These are phyloP conservation scores for Daldinia childiae DNA, from an alignment of 495 filamentous ascomycete genomes.

Conservation along the genomic window DNA sequence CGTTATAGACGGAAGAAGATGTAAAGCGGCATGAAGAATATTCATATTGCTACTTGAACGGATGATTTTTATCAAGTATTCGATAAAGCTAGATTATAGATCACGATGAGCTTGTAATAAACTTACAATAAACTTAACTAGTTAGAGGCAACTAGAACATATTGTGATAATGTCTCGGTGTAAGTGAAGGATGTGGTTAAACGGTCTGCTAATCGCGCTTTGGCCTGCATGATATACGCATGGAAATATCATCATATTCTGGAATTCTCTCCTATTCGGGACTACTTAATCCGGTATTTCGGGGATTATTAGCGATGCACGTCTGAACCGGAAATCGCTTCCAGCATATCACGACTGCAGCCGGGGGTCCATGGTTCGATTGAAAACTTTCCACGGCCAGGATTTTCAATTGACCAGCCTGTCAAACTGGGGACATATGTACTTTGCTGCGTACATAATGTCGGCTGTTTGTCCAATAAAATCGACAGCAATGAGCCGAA, in stretches of 20 bases:
- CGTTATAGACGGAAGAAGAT: slow-evolving; percentile 17
- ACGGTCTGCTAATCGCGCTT: background rate
- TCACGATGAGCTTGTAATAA: background rate
- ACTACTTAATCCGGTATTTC: slow-evolving; percentile 1
- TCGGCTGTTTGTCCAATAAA: background rate
- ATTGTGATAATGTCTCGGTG: background rate
- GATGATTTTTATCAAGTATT: background rate
- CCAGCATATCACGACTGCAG: slow-evolving; percentile 2
- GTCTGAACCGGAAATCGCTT: background rate
- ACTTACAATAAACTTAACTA: background rate
- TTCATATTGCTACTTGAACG: slow-evolving; percentile 8
- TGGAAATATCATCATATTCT: background rate
- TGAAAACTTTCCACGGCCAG: background rate
- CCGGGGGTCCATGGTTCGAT: slow-evolving; percentile 3
- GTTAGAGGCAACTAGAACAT: background rate
- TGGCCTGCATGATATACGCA: background rate
- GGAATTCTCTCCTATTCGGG: background rate
- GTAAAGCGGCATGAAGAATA: background rate
- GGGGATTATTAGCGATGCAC: background rate
- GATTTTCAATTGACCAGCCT: slow-evolving; percentile 2
- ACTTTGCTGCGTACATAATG: background rate
- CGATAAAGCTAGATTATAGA: slow-evolving; percentile 3
- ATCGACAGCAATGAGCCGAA: background rate
- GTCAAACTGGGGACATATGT: slow-evolving; percentile 2
- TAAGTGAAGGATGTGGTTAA: background rate